Evolutionary conservation across 345 rosid species (phyloP).

Genomic region (Toxicodendron radicans): DNA sequence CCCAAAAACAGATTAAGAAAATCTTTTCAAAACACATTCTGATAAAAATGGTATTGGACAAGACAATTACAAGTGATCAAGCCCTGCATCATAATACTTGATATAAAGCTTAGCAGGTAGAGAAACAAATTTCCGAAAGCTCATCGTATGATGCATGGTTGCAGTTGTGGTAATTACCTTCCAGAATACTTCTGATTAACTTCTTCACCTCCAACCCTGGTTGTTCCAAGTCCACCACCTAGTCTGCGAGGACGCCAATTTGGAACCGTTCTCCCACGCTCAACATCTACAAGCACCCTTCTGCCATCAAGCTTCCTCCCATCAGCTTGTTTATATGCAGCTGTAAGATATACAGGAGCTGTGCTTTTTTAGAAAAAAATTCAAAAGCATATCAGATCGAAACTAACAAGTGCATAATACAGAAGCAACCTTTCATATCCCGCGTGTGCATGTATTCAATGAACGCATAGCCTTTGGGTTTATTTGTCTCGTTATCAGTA

Average conservation of each 20-base stretch:
- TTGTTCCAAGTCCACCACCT: slow-evolving; percentile 99
- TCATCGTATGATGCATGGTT: neutral
- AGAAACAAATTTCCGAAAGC: neutral
- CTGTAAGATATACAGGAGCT: slow-evolving; percentile 36
- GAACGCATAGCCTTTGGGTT: slow-evolving; percentile 97
- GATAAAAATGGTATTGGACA: neutral
- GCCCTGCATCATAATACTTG: neutral
- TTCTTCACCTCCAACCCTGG: slow-evolving; percentile 87
- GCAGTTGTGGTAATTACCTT: slow-evolving; percentile 30
- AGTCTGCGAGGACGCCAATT: slow-evolving; percentile 99
- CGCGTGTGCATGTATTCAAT: slow-evolving; percentile 91
- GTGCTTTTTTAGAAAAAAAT: slow-evolving; percentile 16
- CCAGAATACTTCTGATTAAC: slow-evolving; percentile 50
- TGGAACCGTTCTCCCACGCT: slow-evolving; percentile 98
- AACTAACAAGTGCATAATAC: neutral
- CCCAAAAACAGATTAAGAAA: neutral
- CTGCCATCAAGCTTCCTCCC: slow-evolving; percentile 96
- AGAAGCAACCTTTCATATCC: slow-evolving; percentile 84
- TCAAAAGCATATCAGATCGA: neutral
- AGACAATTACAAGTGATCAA: neutral
- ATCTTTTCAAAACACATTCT: neutral
- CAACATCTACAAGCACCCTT: slow-evolving; percentile 98
- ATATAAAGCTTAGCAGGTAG: neutral
- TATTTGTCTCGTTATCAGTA: slow-evolving; percentile 68
- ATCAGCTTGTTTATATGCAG: slow-evolving; percentile 99